These are phyloP conservation scores for Chrysosporium keratinophilum DNA, from an alignment of 2,329 filamentous ascomycete genomes.

Conservation along the genomic window DNA sequence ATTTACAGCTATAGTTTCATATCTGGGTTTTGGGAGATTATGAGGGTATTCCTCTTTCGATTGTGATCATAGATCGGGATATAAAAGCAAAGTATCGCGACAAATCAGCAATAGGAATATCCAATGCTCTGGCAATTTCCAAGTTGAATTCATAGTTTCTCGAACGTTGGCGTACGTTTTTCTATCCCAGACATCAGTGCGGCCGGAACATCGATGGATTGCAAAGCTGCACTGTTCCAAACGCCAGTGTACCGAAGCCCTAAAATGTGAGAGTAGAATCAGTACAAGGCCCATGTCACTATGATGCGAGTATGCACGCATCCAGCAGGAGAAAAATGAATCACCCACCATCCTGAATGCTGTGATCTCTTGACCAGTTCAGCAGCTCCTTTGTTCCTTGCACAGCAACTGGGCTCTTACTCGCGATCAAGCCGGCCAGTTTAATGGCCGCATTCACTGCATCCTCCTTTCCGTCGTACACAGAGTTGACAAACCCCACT, in stretches of 20 bases:
- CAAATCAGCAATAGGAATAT: no score
- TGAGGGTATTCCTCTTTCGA: no score
- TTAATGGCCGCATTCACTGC: slow-evolving; percentile 54
- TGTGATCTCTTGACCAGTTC: slow-evolving; percentile 69
- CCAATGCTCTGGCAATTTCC: not conserved
- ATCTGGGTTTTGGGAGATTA: no score
- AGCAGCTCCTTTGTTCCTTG: slow-evolving; percentile 79
- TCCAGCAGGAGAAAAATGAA: not conserved
- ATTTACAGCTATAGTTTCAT: no score
- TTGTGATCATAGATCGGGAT: no score
- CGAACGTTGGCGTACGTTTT: slow-evolving; percentile 71
- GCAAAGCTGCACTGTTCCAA: slow-evolving; percentile 78
- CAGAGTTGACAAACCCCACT: slow-evolving; percentile 37
- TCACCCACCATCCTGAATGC: slow-evolving; percentile 60
- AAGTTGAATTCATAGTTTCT: slow-evolving; percentile 54
- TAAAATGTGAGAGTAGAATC: slow-evolving; percentile 24
- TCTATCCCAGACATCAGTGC: slow-evolving; percentile 67
- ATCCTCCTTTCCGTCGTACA: slow-evolving; percentile 45
- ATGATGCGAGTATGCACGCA: not conserved
- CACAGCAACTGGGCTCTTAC: slow-evolving; percentile 79
- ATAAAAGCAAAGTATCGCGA: no score
- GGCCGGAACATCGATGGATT: slow-evolving; percentile 64
- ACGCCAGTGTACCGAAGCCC: slow-evolving; percentile 70
- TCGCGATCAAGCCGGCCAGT: slow-evolving; percentile 55
- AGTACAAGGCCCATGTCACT: not conserved